phyloP scores from a whole-genome alignment of 129 eudicot genomes.

The Smallanthus sonchifolius region DNA sequence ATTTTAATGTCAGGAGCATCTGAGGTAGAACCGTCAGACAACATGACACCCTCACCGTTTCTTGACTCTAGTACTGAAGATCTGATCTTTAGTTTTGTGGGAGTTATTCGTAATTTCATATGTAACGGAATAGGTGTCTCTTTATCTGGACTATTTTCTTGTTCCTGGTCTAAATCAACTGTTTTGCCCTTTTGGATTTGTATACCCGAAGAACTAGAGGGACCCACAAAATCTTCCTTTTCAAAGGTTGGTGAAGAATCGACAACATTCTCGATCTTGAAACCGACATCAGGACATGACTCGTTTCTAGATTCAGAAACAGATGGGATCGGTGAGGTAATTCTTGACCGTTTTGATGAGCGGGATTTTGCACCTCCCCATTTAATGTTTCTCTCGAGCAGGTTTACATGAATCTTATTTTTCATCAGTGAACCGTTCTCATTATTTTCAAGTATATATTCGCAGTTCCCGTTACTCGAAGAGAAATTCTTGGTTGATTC shows the following conservation, averaged over 20 bases:
- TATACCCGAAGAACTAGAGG: slow-evolving; percentile 32
- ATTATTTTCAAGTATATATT: slow-evolving; percentile 28
- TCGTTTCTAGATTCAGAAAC: slow-evolving; percentile 25
- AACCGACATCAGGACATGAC: slow-evolving; percentile 25
- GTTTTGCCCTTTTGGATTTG: slow-evolving; percentile 30
- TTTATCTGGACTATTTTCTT: slow-evolving; percentile 23
- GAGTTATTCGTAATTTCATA: slow-evolving; percentile 42
- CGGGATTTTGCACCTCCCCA: slow-evolving; percentile 93
- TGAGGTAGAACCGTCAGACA: slow-evolving; percentile 32
- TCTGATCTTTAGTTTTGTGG: slow-evolving; percentile 25
- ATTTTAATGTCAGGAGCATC: slow-evolving; percentile 27
- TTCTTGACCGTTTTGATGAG: slow-evolving; percentile 59
- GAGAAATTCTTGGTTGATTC: slow-evolving; percentile 22
- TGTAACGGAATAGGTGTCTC: slow-evolving; percentile 34
- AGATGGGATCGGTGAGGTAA: slow-evolving; percentile 37
- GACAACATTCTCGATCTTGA: slow-evolving; percentile 25
- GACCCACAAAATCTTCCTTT: slow-evolving; percentile 19
- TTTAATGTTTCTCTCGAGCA: slow-evolving; percentile 51
- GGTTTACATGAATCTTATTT: slow-evolving; percentile 31
- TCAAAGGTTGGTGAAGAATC: slow-evolving; percentile 27
- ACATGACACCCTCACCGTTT: slow-evolving; percentile 14
- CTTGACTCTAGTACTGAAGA: slow-evolving; percentile 33
- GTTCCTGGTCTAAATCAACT: slow-evolving; percentile 20
- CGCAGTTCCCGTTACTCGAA: slow-evolving; percentile 25
- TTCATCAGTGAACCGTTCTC: slow-evolving; percentile 28